These are phyloP conservation scores for Mycena filopes DNA, from an alignment of 768 basidiomycete genomes.

Conservation along the genomic window DNA sequence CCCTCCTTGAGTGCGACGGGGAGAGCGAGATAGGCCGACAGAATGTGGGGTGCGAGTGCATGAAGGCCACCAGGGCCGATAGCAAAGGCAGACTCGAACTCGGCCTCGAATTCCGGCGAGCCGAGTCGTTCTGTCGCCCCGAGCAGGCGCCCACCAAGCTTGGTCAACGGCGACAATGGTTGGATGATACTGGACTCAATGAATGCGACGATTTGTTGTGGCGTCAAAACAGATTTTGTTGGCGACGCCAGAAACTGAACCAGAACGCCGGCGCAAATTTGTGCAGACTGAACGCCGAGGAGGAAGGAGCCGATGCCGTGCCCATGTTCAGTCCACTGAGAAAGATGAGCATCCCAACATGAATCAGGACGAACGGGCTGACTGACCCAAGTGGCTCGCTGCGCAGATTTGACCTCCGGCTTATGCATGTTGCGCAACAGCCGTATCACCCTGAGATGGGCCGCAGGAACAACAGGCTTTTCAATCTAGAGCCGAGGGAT, in stretches of 20 bases:
- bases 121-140: not conserved
- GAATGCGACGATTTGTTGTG: not conserved
- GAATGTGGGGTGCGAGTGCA: not conserved
- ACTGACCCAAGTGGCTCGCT: not conserved
- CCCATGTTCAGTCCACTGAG: not conserved
- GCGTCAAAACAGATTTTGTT: not conserved
- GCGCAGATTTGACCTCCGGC: not conserved
- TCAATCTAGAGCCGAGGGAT: not conserved
- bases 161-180: not conserved
- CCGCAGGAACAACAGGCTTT: not conserved
- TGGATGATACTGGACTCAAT: not conserved
- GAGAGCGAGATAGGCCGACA: not conserved
- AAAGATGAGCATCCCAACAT: too few relatives aligned
- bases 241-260: not conserved
- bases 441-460: not conserved
- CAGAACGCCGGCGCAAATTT: not conserved
- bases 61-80: not conserved
- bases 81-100: not conserved
- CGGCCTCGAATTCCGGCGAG: not conserved
- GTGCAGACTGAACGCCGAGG: not conserved
- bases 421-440: not conserved
- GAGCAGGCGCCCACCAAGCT: not conserved
- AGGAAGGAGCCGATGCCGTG: not conserved
- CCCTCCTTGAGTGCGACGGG: not conserved
- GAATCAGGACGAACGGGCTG: not conserved